These are phyloP conservation scores for Colletotrichum tanaceti DNA, from an alignment of 2,329 filamentous ascomycete genomes.

Conservation along the genomic window DNA sequence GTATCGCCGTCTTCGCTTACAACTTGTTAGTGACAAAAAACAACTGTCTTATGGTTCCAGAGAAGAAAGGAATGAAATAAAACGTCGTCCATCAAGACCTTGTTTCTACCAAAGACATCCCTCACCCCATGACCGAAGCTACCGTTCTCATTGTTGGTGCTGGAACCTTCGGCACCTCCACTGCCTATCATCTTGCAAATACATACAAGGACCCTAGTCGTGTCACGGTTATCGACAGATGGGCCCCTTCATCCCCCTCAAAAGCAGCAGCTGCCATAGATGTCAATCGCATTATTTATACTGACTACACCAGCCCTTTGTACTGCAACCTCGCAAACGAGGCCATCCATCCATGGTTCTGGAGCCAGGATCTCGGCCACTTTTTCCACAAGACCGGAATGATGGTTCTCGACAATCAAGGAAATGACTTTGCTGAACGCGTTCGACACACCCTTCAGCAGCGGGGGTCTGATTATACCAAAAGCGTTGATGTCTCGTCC, in stretches of 20 bases:
- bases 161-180: slow-evolving; percentile 62
- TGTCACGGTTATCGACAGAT: slow-evolving; percentile 36
- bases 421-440: neutral
- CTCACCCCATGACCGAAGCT: slow-evolving; percentile 14
- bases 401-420: slow-evolving; percentile 18
- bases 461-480: slow-evolving; percentile 31
- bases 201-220: slow-evolving; percentile 29
- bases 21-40: neutral
- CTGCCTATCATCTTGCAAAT: slow-evolving; percentile 58
- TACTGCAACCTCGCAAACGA: slow-evolving; percentile 49
- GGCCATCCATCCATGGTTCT: slow-evolving; percentile 43
- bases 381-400: slow-evolving; percentile 30
- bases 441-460: slow-evolving; percentile 16
- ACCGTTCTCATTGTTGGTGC: slow-evolving; percentile 58
- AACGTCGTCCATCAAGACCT: neutral
- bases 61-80: neutral
- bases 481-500: neutral
- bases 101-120: neutral
- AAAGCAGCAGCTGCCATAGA: slow-evolving; percentile 46
- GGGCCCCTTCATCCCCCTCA: neutral
- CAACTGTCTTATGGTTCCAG: neutral
- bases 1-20: neutral
- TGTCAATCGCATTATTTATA: slow-evolving; percentile 53
- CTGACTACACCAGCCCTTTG: slow-evolving; percentile 49
- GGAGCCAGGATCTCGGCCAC: slow-evolving; percentile 21